Evolutionary conservation across 768 basidiomycete genomes (phyloP).

Genomic region (Termitomyces sp.): DNA sequence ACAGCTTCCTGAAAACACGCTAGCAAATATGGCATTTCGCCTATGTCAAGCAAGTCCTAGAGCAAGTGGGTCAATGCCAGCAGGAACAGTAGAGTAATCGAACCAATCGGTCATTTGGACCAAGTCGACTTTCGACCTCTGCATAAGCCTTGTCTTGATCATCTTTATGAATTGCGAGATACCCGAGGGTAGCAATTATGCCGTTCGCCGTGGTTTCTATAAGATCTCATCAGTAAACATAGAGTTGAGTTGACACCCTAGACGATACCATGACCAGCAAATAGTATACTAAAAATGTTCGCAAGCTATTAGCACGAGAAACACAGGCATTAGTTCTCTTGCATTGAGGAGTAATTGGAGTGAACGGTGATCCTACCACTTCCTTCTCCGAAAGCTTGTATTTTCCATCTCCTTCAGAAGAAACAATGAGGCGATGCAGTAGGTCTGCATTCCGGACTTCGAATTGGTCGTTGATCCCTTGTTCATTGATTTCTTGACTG

Average conservation of each 20-base stretch:
- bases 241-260: background rate
- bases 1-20: slow-evolving; percentile 31
- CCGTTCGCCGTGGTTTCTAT: slow-evolving; percentile 52
- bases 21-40: slow-evolving; percentile 24
- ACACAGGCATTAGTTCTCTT: too few relatives aligned
- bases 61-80: background rate
- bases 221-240: background rate
- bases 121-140: slow-evolving; percentile 38
- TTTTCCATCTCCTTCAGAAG: slow-evolving; percentile 19
- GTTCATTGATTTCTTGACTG: slow-evolving; percentile 12
- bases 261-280: slow-evolving; percentile 25
- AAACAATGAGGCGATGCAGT: slow-evolving; percentile 20
- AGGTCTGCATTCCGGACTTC: slow-evolving; percentile 13
- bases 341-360: too few relatives aligned
- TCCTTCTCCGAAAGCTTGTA: slow-evolving; percentile 20
- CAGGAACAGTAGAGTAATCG: background rate
- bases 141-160: slow-evolving; percentile 48
- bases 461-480: background rate
- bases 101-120: slow-evolving; percentile 32
- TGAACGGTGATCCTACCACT: slow-evolving; percentile 16
- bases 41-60: slow-evolving; percentile 20
- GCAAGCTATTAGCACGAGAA: slow-evolving; percentile 23
- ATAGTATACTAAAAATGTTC: slow-evolving; percentile 24
- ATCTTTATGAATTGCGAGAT: slow-evolving; percentile 43
- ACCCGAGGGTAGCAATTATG: slow-evolving; percentile 45